These are phyloP conservation scores for Phytophthora colocasiae DNA, from an alignment of 352 stramenopile species.

Conservation along the genomic window DNA sequence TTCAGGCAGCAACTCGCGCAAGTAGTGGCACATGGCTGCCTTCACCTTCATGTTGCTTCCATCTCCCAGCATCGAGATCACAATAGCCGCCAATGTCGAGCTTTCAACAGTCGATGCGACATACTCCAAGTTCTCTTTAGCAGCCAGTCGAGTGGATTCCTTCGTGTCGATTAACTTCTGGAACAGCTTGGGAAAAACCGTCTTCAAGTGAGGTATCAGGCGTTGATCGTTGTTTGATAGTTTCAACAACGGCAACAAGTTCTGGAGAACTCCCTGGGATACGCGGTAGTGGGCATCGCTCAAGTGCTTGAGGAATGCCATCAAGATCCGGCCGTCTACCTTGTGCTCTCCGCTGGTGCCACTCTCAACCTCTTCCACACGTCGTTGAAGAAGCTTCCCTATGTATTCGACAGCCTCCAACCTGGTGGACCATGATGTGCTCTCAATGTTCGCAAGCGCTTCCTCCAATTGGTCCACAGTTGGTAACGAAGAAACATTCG, in stretches of 20 bases:
- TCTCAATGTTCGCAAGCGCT: conserved; percentile 55
- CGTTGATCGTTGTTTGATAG: conserved; percentile 45
- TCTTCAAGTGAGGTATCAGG: conserved; percentile 61
- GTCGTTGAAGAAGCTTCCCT: conserved; percentile 33
- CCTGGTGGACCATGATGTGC: conserved; percentile 69
- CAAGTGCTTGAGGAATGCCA: conserved; percentile 67
- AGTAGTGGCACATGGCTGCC: conserved; percentile 67
- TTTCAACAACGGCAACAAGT: conserved; percentile 61
- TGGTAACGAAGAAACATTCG: conserved; percentile 11
- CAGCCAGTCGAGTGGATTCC: conserved; percentile 55
- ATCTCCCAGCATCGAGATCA: conserved; percentile 72
- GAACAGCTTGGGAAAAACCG: conserved; percentile 69
- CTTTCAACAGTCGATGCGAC: conserved; percentile 59
- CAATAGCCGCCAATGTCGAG: conserved; percentile 46
- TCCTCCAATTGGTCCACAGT: conserved; percentile 59
- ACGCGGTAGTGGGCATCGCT: conserved; percentile 81
- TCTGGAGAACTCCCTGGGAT: conserved; percentile 68
- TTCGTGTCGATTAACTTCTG: conserved; percentile 84
- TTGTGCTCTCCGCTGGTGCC: conserved; percentile 35
- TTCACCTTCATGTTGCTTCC: conserved; percentile 87
- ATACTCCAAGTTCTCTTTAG: conserved; percentile 71
- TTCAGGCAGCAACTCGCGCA: conserved; percentile 61
- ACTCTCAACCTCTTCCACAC: conserved; percentile 14
- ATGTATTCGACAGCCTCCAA: conserved; percentile 69
- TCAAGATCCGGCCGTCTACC: conserved; percentile 65